These are phyloP conservation scores for Parmelia sp. DNA, from an alignment of 495 filamentous ascomycete genomes.

Conservation along the genomic window DNA sequence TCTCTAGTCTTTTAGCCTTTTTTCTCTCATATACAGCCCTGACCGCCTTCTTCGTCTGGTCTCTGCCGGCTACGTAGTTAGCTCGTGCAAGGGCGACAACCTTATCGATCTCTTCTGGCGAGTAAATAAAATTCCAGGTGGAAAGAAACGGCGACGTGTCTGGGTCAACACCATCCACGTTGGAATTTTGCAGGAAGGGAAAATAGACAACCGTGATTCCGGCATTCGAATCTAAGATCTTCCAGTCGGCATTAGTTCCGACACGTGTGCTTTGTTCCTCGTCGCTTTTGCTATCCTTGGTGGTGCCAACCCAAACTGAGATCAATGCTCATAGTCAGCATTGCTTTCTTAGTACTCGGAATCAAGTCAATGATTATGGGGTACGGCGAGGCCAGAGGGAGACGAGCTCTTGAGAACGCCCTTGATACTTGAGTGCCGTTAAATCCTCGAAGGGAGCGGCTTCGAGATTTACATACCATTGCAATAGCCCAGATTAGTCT, in stretches of 20 bases:
- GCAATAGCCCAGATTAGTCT: constrained; percentile 73
- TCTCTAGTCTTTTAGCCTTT: constrained; percentile 56
- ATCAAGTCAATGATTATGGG: neutral
- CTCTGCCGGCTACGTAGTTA: constrained; percentile 76
- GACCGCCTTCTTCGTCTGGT: constrained; percentile 69
- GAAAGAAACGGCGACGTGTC: constrained; percentile 74
- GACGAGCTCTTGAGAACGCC: neutral
- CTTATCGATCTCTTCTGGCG: constrained; percentile 73
- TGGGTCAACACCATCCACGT: constrained; percentile 73
- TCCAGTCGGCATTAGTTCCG: constrained; percentile 55
- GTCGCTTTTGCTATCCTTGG: constrained; percentile 55
- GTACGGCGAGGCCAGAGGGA: neutral
- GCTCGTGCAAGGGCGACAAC: constrained; percentile 75
- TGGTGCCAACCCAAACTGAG: constrained; percentile 80
- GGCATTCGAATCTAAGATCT: constrained; percentile 68
- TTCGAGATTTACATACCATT: constrained; percentile 37
- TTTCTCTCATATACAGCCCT: constrained; percentile 90
- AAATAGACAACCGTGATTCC: constrained; percentile 89
- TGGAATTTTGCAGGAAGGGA: constrained; percentile 75
- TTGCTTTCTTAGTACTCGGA: neutral
- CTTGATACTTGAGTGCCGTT: neutral
- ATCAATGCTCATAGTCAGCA: neutral
- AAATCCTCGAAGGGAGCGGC: neutral
- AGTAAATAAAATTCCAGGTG: constrained; percentile 97
- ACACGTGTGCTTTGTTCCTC: constrained; percentile 56